Conservation (phyloP, 2,329 filamentous ascomycete species). For the Verticillium nonalfalfae region DNA sequence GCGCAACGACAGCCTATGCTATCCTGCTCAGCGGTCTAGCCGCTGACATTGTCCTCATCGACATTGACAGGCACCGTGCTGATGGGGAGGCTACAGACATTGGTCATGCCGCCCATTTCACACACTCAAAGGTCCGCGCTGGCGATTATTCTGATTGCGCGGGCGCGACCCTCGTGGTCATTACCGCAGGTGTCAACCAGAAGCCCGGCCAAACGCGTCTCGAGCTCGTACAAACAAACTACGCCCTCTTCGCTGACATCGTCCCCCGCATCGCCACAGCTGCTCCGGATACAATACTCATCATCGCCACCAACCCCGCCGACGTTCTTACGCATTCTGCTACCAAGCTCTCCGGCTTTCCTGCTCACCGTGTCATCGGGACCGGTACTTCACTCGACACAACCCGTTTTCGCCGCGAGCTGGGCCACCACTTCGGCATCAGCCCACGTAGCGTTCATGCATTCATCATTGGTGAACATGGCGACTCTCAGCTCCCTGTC, state of each 20-base stretch:
- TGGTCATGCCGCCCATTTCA: constrained; percentile 20
- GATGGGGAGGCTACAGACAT: constrained; percentile 22
- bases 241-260: constrained; percentile 18
- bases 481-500: constrained; percentile 22
- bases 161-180: constrained; percentile 20
- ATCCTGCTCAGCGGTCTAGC: constrained; percentile 16
- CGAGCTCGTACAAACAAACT: constrained; percentile 23
- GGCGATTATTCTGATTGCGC: constrained; percentile 20
- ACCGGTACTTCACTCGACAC: constrained; percentile 23
- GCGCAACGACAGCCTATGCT: constrained; percentile 19
- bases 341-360: constrained; percentile 19
- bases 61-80: constrained; percentile 20
- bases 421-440: constrained; percentile 17
- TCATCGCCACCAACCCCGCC: constrained; percentile 25
- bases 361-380: constrained; percentile 21
- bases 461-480: constrained; percentile 24
- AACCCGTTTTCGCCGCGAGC: constrained; percentile 20
- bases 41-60: constrained; percentile 22
- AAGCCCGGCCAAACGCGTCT: constrained; percentile 23
- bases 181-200: constrained; percentile 25
- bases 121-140: constrained; percentile 18
- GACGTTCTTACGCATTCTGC: constrained; percentile 23
- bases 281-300: constrained; percentile 20
- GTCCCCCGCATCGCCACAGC: constrained; percentile 18
- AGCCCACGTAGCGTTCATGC: constrained; percentile 22